Conservation (phyloP, 345 rosid species). For the Xanthoceras sorbifolium region DNA sequence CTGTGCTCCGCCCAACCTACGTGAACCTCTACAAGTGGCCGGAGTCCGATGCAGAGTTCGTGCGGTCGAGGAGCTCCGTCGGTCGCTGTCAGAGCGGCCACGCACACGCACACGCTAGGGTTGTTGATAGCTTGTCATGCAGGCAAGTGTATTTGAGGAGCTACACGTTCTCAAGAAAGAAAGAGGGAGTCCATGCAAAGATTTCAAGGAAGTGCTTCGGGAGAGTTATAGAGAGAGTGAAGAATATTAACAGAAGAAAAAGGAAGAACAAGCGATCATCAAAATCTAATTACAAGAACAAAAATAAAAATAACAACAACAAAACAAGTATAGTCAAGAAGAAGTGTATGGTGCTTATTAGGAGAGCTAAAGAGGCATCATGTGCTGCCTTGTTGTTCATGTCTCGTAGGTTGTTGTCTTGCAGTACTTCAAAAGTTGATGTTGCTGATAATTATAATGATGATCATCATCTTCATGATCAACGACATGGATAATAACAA, state of each 20-base stretch:
- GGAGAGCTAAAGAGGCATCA: slow-evolving; percentile 28
- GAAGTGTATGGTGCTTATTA: slow-evolving; percentile 10
- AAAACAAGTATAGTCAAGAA: background rate
- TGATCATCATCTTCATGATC: background rate
- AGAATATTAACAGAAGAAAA: background rate
- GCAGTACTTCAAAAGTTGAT: slow-evolving; percentile 48
- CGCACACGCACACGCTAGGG: slow-evolving; percentile 11
- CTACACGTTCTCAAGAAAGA: slow-evolving; percentile 42
- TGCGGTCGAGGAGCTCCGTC: slow-evolving; percentile 22
- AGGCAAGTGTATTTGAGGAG: slow-evolving; percentile 56
- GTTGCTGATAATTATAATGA: slow-evolving; percentile 31
- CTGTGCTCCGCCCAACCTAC: slow-evolving; percentile 26
- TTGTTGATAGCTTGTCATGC: slow-evolving; percentile 46
- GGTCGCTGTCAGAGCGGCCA: background rate
- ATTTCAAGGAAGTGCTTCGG: slow-evolving; percentile 34
- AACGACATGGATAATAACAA: background rate
- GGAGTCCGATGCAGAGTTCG: slow-evolving; percentile 28
- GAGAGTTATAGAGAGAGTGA: slow-evolving; percentile 24
- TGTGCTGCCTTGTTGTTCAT: slow-evolving; percentile 37
- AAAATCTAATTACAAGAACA: too few species aligned
- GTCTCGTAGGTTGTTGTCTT: slow-evolving; percentile 44
- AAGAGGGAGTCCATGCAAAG: slow-evolving; percentile 35
- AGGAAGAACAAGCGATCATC: too few species aligned
- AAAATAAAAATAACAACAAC: background rate
- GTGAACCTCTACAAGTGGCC: slow-evolving; percentile 38